Conservation (phyloP, 2,329 filamentous ascomycete genomes). For the Fusarium solani-melongenae region DNA sequence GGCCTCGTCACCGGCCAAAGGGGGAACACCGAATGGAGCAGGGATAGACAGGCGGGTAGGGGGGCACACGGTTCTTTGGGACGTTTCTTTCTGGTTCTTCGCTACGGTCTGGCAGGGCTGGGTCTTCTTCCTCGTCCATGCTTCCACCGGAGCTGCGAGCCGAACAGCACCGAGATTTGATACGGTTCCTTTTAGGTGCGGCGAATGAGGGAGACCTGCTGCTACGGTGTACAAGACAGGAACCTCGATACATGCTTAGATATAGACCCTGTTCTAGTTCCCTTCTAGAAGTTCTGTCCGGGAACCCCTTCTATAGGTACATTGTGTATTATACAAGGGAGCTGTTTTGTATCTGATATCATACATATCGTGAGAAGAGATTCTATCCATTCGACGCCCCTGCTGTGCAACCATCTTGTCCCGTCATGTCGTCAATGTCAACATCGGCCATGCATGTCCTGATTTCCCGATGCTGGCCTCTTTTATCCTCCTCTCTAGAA, state of each 20-base stretch:
- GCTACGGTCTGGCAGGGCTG: conserved; percentile 3
- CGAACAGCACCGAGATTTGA: background rate
- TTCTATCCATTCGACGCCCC: conserved; percentile 29
- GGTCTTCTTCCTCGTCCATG: background rate
- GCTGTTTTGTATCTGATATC: conserved; percentile 15
- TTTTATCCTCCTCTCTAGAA: conserved; percentile 5
- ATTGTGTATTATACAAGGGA: conserved; percentile 6
- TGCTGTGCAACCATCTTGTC: conserved; percentile 13
- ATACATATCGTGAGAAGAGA: conserved; percentile 36
- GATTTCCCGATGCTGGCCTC: background rate
- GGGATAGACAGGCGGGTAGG: conserved; percentile 11
- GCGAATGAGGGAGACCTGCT: background rate
- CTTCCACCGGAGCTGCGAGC: background rate
- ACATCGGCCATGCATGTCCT: conserved; percentile 16
- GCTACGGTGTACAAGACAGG: background rate
- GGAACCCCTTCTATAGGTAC: background rate
- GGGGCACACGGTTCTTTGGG: conserved; percentile 8
- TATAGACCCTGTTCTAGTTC: background rate
- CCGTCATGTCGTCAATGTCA: conserved; percentile 4
- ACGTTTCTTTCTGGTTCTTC: background rate
- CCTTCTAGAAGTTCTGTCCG: background rate
- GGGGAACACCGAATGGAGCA: conserved; percentile 30
- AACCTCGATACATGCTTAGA: background rate
- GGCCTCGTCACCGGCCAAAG: conserved; percentile 12
- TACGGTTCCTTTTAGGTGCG: background rate